Evolutionary conservation across 352 stramenopile genomes (phyloP).

Genomic region (Globisporangium recalcitrans): DNA sequence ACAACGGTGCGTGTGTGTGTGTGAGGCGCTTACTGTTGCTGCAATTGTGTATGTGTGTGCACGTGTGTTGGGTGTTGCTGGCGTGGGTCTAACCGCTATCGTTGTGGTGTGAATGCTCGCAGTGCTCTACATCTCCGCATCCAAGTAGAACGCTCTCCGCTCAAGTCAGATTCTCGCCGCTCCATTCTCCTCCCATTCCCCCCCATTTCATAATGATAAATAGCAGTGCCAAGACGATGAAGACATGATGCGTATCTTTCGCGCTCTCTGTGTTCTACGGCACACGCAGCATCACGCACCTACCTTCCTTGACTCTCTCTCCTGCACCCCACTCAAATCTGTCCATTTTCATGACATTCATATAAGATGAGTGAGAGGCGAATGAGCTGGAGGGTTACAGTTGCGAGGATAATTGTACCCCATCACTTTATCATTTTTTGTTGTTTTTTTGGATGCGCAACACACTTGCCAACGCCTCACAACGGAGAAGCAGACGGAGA

Average conservation of each 20-base stretch:
- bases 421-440: too few species aligned
- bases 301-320: neutral
- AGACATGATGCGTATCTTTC: neutral
- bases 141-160: conserved; percentile 42
- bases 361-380: too few species aligned
- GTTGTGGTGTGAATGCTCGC: neutral
- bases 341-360: neutral
- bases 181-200: neutral
- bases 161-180: neutral
- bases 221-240: conserved; percentile 2
- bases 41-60: neutral
- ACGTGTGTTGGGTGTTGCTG: neutral
- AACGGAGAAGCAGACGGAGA: too few species aligned
- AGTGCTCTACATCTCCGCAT: conserved; percentile 85
- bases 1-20: conserved; percentile 89
- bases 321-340: neutral
- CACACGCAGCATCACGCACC: neutral
- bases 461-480: too few species aligned
- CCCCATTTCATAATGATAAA: neutral
- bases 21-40: neutral
- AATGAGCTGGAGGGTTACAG: neutral
- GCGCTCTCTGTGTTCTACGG: neutral
- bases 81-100: neutral
- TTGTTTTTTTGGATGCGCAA: too few species aligned
- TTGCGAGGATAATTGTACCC: neutral